Percentiles rank a stretch among this genome's conserved stretches.
Evolutionary conservation across 768 basidiomycete genomes (phyloP).

Genomic region (button mushroom (Agaricus bisporus)): DNA sequence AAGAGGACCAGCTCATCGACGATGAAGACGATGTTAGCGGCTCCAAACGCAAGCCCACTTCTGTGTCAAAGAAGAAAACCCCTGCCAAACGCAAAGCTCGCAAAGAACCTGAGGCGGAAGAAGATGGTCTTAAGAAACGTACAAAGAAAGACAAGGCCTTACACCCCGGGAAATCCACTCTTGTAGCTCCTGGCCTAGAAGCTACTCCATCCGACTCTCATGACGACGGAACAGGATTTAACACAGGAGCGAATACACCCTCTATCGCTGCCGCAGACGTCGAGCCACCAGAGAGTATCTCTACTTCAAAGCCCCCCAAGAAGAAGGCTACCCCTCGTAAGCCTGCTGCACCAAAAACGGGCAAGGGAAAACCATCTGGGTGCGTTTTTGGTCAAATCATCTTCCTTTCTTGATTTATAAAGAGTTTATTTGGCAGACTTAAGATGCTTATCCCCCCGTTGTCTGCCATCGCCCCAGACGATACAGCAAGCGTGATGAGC

Average conservation of each 20-base stretch:
- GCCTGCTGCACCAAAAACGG: slow-evolving; percentile 28
- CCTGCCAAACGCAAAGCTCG: slow-evolving; percentile 46
- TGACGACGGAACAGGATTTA: slow-evolving; percentile 25
- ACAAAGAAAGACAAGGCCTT: slow-evolving; percentile 33
- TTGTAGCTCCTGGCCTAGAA: slow-evolving; percentile 36
- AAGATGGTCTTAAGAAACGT: slow-evolving; percentile 39
- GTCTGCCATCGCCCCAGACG: slow-evolving; percentile 40
- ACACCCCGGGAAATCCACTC: slow-evolving; percentile 26
- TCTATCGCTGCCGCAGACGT: slow-evolving; percentile 15
- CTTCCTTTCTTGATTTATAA: slow-evolving; percentile 3
- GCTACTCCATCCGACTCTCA: slow-evolving; percentile 32
- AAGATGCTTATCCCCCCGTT: slow-evolving; percentile 23
- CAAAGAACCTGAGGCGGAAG: slow-evolving; percentile 41
- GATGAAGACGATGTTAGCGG: slow-evolving; percentile 32
- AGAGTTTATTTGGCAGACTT: slow-evolving; percentile 20
- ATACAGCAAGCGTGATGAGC: slow-evolving; percentile 39
- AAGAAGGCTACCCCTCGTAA: slow-evolving; percentile 31
- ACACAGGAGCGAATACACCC: slow-evolving; percentile 16
- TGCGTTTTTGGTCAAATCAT: slow-evolving; percentile 13
- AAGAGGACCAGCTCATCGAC: slow-evolving; percentile 79
- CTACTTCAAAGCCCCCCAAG: slow-evolving; percentile 25
- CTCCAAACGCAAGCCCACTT: slow-evolving; percentile 23
- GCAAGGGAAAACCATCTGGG: slow-evolving; percentile 32
- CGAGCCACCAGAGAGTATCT: slow-evolving; percentile 13
- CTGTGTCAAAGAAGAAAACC: slow-evolving; percentile 43